Conservation (phyloP, 2,329 filamentous ascomycete species). For the Nemania serpens region DNA sequence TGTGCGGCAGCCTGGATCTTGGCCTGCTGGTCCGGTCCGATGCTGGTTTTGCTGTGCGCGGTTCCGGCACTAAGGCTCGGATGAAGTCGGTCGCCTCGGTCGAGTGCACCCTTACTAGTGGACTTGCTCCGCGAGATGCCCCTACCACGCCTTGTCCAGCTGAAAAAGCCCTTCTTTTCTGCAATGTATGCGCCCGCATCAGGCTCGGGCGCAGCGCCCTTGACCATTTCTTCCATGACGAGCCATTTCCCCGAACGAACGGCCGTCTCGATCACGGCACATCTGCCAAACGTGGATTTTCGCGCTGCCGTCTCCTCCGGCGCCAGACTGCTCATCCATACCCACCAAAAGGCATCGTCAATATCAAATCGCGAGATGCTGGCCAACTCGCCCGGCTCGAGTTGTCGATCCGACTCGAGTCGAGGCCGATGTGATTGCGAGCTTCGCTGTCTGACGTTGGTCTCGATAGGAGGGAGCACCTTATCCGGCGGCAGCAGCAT, state of each 20-base stretch:
- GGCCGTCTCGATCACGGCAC: constrained; percentile 86
- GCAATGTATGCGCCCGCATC: constrained; percentile 87
- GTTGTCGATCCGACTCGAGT: constrained; percentile 67
- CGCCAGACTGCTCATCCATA: constrained; percentile 97
- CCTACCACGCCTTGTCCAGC: constrained; percentile 75
- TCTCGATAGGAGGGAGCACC: constrained; percentile 81
- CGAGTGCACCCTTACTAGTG: constrained; percentile 63
- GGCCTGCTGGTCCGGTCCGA: constrained; percentile 89
- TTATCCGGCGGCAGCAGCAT: constrained; percentile 90
- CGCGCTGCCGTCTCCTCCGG: constrained; percentile 83
- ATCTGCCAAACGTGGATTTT: constrained; percentile 93
- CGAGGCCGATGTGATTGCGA: constrained; percentile 82
- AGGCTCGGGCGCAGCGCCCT: constrained; percentile 85
- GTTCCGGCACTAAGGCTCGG: constrained; percentile 46
- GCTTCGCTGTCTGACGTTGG: constrained; percentile 73
- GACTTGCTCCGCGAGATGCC: constrained; percentile 71
- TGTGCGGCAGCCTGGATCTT: constrained; percentile 90
- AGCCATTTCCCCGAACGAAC: constrained; percentile 86
- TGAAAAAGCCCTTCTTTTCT: constrained; percentile 94
- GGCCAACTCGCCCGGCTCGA: constrained; percentile 92
- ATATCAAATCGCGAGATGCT: constrained; percentile 86
- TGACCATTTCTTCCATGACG: constrained; percentile 94
- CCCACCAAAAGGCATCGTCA: constrained; percentile 99
- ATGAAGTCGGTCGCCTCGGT: constrained; percentile 49
- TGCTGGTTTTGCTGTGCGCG: constrained; percentile 75